Evolutionary conservation across 2,329 filamentous ascomycete genomes (phyloP).

Genomic region (Ophiocordyceps sinensis): DNA sequence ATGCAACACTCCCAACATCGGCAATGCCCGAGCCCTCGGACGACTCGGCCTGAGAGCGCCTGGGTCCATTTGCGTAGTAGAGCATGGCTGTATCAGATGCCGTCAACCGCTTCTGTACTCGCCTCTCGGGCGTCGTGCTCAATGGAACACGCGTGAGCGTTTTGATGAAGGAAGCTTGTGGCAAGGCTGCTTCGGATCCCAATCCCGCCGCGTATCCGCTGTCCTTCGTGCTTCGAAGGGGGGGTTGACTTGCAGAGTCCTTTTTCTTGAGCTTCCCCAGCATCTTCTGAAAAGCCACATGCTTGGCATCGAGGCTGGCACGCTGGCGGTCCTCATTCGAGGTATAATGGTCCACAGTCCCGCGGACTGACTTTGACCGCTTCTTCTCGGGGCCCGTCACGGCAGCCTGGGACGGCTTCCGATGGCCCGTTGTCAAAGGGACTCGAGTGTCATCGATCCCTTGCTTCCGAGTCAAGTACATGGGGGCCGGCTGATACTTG

Average conservation of each 20-base stretch:
- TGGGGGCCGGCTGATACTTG: too few relatives aligned
- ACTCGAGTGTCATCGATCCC: too few relatives aligned
- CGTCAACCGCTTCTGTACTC: neutral
- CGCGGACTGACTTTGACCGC: neutral
- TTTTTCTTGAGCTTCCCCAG: slow-evolving; percentile 11
- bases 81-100: neutral
- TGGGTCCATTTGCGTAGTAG: neutral
- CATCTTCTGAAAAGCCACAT: slow-evolving; percentile 13
- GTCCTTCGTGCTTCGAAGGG: slow-evolving; percentile 1
- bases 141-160: too few relatives aligned
- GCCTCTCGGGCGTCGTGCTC: too few relatives aligned
- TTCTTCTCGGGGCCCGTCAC: neutral
- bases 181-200: neutral
- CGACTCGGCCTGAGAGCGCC: neutral
- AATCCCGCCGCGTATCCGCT: neutral
- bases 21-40: neutral
- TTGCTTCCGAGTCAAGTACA: too few relatives aligned
- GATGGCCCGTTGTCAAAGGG: too few relatives aligned
- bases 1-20: neutral
- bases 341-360: neutral
- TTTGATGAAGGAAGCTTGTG: too few relatives aligned
- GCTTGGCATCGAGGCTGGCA: slow-evolving; percentile 3
- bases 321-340: neutral
- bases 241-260: neutral
- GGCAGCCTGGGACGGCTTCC: too few relatives aligned